Conservation (phyloP, 371 early-diverging fungal species). For the Rhizopus stolonifer region DNA sequence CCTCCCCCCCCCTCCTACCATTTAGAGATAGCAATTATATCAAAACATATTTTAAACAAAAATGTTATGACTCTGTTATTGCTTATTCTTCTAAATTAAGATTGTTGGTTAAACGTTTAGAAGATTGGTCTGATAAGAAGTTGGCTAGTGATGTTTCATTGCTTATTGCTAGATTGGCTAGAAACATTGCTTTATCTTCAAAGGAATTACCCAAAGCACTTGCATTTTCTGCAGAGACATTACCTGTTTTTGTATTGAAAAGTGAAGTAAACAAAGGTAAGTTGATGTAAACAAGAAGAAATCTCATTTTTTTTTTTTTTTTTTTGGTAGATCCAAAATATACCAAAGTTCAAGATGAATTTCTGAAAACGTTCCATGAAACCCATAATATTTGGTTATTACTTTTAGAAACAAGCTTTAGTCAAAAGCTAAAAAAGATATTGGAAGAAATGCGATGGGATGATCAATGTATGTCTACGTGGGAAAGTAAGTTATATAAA, state of each 20-base stretch:
- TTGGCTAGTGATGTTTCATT: slow-evolving; percentile 31
- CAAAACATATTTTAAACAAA: slow-evolving; percentile 28
- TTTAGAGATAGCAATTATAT: slow-evolving; percentile 32
- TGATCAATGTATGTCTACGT: slow-evolving; percentile 30
- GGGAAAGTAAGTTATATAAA: slow-evolving; percentile 32
- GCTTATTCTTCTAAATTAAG: slow-evolving; percentile 16
- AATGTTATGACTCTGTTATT: slow-evolving; percentile 20
- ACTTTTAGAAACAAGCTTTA: slow-evolving; percentile 26
- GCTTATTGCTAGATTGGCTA: slow-evolving; percentile 37
- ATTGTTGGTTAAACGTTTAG: slow-evolving; percentile 10
- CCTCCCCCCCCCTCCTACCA: too few relatives aligned
- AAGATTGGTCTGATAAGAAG: slow-evolving; percentile 22
- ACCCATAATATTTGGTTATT: slow-evolving; percentile 51
- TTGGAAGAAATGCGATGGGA: slow-evolving; percentile 28
- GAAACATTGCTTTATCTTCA: slow-evolving; percentile 30
- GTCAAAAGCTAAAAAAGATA: slow-evolving; percentile 10
- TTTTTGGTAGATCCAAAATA: slow-evolving; percentile 41
- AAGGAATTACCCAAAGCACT: slow-evolving; percentile 34
- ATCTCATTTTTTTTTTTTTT: neutral
- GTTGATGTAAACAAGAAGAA: neutral
- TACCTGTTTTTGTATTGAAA: slow-evolving; percentile 25
- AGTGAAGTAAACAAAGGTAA: slow-evolving; percentile 39
- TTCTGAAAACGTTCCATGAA: slow-evolving; percentile 23
- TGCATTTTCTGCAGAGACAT: slow-evolving; percentile 13
- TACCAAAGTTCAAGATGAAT: slow-evolving; percentile 16